These are phyloP conservation scores for Alternaria postmessia DNA, from an alignment of 2,329 filamentous ascomycete species.

Conservation along the genomic window DNA sequence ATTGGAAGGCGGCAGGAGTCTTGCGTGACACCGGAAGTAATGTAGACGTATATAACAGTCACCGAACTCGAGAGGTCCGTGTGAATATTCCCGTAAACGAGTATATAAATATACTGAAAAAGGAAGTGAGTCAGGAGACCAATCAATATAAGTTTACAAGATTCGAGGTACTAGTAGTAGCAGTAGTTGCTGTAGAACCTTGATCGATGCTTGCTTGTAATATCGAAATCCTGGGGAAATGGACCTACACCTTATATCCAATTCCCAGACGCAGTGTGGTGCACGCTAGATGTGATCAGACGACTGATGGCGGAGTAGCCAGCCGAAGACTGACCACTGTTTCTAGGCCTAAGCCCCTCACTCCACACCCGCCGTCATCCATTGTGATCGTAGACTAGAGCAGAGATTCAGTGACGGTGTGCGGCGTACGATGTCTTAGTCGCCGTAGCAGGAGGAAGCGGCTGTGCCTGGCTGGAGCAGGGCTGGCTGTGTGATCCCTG, in stretches of 20 bases:
- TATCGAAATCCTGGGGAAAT: not conserved
- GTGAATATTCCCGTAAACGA: not conserved
- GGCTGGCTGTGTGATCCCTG: constrained; percentile 8
- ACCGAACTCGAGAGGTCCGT: not conserved
- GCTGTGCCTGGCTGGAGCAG: constrained; percentile 11
- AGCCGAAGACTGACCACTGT: not conserved
- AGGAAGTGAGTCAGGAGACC: not conserved
- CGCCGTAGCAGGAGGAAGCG: constrained; percentile 1
- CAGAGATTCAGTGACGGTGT: constrained; percentile 3
- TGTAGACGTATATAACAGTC: not conserved
- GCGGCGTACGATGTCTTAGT: constrained; percentile 5
- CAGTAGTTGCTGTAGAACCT: not conserved
- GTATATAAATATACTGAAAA: not conserved
- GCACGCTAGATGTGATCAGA: constrained; percentile 12
- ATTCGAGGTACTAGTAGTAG: not conserved
- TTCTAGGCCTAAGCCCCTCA: constrained; percentile 4
- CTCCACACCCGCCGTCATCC: not conserved
- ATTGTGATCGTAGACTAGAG: not conserved
- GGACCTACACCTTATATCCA: constrained; percentile 8
- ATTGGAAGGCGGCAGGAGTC: not conserved
- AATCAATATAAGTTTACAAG: not conserved
- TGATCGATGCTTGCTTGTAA: not conserved
- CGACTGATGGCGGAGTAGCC: constrained; percentile 4
- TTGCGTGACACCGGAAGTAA: not conserved
- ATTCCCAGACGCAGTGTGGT: not conserved